Conservation (phyloP, 2,329 filamentous ascomycete species). For the Xylariaceae sp. region DNA sequence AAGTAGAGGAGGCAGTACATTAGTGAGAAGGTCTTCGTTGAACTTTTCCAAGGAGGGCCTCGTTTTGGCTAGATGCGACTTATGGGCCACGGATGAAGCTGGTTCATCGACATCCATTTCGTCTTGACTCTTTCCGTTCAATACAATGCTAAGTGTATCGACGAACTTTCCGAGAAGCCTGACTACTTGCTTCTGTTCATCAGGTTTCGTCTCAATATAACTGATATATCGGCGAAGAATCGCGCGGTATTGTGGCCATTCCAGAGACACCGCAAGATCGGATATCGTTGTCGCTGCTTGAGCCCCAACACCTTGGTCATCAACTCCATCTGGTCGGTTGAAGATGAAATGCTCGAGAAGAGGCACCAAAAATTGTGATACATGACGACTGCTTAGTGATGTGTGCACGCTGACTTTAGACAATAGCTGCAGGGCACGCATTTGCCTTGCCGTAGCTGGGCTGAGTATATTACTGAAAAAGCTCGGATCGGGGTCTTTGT, state of each 20-base stretch:
- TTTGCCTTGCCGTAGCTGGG: slow-evolving; percentile 80
- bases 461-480: slow-evolving; percentile 94
- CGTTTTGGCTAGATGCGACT: slow-evolving; percentile 56
- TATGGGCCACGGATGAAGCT: slow-evolving; percentile 23
- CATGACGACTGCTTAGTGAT: slow-evolving; percentile 70
- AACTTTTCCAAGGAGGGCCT: slow-evolving; percentile 68
- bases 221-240: slow-evolving; percentile 80
- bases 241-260: slow-evolving; percentile 88
- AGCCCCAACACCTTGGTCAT: slow-evolving; percentile 82
- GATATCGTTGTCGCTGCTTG: slow-evolving; percentile 83
- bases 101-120: slow-evolving; percentile 43
- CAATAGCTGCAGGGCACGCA: slow-evolving; percentile 78
- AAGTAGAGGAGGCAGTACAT: slow-evolving; percentile 76
- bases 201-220: slow-evolving; percentile 76
- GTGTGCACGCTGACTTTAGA: slow-evolving; percentile 63
- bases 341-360: slow-evolving; percentile 94
- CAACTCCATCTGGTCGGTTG: slow-evolving; percentile 66
- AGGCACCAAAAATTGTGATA: slow-evolving; percentile 84
- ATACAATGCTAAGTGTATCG: slow-evolving; percentile 66
- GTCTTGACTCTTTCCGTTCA: slow-evolving; percentile 36
- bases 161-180: slow-evolving; percentile 77
- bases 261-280: slow-evolving; percentile 69
- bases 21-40: slow-evolving; percentile 66
- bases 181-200: slow-evolving; percentile 82
- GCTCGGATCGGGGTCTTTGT: slow-evolving; percentile 63